Conservation (phyloP, 345 rosid genomes). For the Eucalyptus virginea region DNA sequence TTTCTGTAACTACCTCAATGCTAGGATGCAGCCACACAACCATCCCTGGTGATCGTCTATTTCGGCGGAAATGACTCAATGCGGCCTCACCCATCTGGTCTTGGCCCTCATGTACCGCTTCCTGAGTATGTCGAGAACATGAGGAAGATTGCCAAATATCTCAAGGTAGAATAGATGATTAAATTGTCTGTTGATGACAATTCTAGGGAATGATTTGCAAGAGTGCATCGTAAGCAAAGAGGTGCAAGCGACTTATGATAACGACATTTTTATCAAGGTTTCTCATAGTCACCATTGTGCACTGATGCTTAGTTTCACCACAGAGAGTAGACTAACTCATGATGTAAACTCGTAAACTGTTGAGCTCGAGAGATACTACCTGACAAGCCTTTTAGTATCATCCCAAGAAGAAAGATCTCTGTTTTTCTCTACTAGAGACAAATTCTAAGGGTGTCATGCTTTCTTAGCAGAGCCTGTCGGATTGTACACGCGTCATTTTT, state of each 20-base stretch:
- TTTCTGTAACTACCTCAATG: background rate
- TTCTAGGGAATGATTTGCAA: background rate
- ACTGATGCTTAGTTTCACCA: background rate
- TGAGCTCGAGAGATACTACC: background rate
- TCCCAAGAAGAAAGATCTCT: background rate
- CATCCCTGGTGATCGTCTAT: slow-evolving; percentile 83
- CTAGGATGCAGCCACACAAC: slow-evolving; percentile 59
- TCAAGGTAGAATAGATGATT: slow-evolving; percentile 34
- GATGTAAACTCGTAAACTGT: background rate
- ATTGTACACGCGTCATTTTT: slow-evolving; percentile 52
- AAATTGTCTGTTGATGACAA: background rate
- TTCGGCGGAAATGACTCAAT: slow-evolving; percentile 92
- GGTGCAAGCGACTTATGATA: background rate
- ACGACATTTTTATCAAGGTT: background rate
- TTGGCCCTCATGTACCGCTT: slow-evolving; percentile 83
- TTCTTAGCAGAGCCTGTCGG: slow-evolving; percentile 59
- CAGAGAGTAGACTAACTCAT: background rate
- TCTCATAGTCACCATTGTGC: background rate
- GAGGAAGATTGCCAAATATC: slow-evolving; percentile 63
- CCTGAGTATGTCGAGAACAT: slow-evolving; percentile 62
- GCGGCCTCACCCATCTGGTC: slow-evolving; percentile 48
- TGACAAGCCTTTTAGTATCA: background rate
- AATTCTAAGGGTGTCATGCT: background rate
- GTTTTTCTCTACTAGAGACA: background rate
- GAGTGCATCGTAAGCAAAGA: background rate